Evolutionary conservation across 495 filamentous ascomycete genomes (phyloP), one percentile per base, ranked within the genome.

Genomic region (Xylaria sp.): DNA sequence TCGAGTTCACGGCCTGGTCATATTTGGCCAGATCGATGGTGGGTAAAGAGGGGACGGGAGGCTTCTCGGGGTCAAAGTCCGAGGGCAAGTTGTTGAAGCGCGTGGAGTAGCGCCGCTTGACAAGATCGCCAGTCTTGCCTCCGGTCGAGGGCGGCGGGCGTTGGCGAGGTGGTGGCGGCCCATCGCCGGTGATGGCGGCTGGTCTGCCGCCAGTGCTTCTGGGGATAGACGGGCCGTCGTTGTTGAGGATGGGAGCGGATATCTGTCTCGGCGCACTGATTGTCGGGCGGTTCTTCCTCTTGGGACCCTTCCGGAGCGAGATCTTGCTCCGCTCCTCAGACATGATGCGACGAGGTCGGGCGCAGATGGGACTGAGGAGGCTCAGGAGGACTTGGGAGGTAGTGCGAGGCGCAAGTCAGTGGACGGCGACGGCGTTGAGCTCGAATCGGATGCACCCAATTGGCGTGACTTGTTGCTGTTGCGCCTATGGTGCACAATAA

Each of bases 31-130:
- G 82, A 72, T 78, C 89, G 80, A 83, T 85, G 73, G 71, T 82
- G 52, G 89, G 90, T 68, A 93, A 71, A 21, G 83, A 73, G 3
- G 93, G 93, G 69, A 96, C 82, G 0, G 93, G 91, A 41, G 86
- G 90, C 58, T 82, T 85, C 53, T 82, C 83, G 68, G 88, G 86
- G 67, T 88, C 85, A 74, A 91, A 93, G 71, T 94, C 91, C 52
- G 77, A 75, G 0, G 92, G 92, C 14, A 90, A 81, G 62, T 91
- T 88, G 73, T 93, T 93, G 79, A 97, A 97, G 62, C 95, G 88
- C 37, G 94, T 94, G 21, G 96, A 98, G 80, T 98, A 98, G 67
- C 96, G 86, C 69, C 93, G 86, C 82, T 98, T 98, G 61, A 99
- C 97, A 61, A 98, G 84, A 80, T 99, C 97, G 26, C 93, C 91